A percentile compares a stretch with the other conserved stretches of the same genome.
Evolutionary conservation across 2,329 filamentous ascomycete genomes (phyloP).

Genomic region (Colletotrichum spinosum): DNA sequence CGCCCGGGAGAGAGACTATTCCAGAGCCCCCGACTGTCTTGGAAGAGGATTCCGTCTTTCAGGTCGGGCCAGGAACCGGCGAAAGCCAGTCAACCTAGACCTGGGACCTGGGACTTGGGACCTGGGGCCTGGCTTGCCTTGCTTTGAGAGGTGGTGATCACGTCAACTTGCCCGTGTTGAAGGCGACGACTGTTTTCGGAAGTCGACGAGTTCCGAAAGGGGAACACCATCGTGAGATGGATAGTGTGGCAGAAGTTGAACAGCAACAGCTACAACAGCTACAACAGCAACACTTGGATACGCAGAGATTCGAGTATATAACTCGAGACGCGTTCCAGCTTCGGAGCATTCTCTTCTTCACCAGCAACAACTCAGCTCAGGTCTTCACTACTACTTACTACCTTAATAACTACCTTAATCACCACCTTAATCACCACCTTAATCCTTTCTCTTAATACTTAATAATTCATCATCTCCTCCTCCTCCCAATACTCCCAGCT

Average conservation of each 20-base stretch:
- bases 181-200: conserved; percentile 20
- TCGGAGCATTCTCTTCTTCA: not conserved
- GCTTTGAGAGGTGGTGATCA: not conserved
- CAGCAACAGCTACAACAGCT: not conserved
- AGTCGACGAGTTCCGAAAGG: not conserved
- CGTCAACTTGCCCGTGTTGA: not conserved
- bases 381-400: conserved; percentile 1
- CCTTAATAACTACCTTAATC: not conserved
- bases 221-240: not conserved
- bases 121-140: not conserved
- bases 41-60: not conserved
- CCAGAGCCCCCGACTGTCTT: not conserved
- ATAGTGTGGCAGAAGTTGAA: not conserved
- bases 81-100: not conserved
- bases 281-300: too few relatives aligned
- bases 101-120: too few relatives aligned
- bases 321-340: not conserved
- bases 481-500: not conserved
- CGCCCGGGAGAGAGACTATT: conserved; percentile 1
- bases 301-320: conserved; percentile 11
- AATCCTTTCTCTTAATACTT: conserved; percentile 2
- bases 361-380: conserved; percentile 22
- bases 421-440: too few relatives aligned
- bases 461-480: not conserved
- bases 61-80: not conserved